Percentiles rank a stretch among this genome's conserved stretches.
Evolutionary conservation across 495 filamentous ascomycete genomes (phyloP).

Genomic region (Aspergillus coremiiformis): DNA sequence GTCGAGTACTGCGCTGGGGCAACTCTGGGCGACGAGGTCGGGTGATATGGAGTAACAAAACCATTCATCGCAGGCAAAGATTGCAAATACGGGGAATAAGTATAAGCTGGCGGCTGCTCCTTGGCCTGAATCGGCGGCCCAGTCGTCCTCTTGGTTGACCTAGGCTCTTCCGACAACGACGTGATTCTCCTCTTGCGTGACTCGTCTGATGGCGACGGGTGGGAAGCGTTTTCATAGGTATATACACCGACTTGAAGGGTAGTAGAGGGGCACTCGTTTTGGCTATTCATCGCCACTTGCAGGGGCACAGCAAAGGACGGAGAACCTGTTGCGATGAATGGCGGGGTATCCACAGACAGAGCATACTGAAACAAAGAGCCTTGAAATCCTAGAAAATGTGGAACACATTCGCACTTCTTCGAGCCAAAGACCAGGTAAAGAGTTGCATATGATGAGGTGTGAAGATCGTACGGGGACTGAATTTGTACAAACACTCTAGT

Average conservation of each 20-base stretch:
- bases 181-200: conserved; percentile 50
- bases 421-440: conserved; percentile 71
- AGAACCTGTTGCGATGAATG: conserved; percentile 58
- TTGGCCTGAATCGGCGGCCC: conserved; percentile 35
- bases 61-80: conserved; percentile 29
- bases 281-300: conserved; percentile 61
- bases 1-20: conserved; percentile 24
- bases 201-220: conserved; percentile 25
- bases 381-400: conserved; percentile 54
- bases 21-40: conserved; percentile 25
- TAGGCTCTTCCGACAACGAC: conserved; percentile 36
- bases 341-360: conserved; percentile 66
- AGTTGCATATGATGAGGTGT: conserved; percentile 46
- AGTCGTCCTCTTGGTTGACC: conserved; percentile 40
- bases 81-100: conserved; percentile 43
- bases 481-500: conserved; percentile 67
- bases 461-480: conserved; percentile 62
- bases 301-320: conserved; percentile 64
- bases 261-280: conserved; percentile 52
- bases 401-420: conserved; percentile 54
- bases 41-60: conserved; percentile 25
- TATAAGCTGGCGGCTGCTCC: conserved; percentile 32
- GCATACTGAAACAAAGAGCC: conserved; percentile 57
- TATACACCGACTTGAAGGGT: conserved; percentile 68
- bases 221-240: conserved; percentile 53